Evolutionary conservation across 164 flowering plant genomes (phyloP), one percentile per base, ranked within the genome.

Genomic region (Stephania japonica): DNA sequence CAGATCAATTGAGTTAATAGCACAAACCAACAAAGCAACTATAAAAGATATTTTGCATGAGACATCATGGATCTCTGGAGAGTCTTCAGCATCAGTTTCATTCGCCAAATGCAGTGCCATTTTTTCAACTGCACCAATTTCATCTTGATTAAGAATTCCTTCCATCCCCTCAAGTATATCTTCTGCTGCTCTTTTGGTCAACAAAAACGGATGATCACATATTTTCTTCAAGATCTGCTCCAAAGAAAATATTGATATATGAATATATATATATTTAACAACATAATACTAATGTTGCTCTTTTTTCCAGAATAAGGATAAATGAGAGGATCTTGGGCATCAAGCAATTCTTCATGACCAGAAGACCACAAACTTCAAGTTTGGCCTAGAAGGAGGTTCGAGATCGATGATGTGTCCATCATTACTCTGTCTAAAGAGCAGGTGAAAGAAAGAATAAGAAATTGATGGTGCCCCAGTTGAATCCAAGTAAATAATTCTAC

Each of bases 1-100:
- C 53, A 25, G 38, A 32, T 32, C 7, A 72, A 56, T 66, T 18
- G 64, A 42, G 49, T n/a, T 32, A 8, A 67, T 27, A 70, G 16
- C 47, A 42, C 91, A 82, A 42, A 96, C 99, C 98, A 96, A 74
- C 75, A 96, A 81, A 66, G 97, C 85, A 53, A 86, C 5, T 69
- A 93, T 89, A 78, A 96, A 96, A 72, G 93, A 84, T 78, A 93
- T 82, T 84, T 96, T 96, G 99, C 97, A 96, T n/a, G 99, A 96
- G 66, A 91, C 73, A 49, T 80, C 72, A 69, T 84, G 82, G 64
- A 78, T 81, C 73, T 84, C 88, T 70, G 77, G 80, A 70, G 84
- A 80, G 49, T 76, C 86, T 64, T 77, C 85, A 73, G 73, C 75
- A 27, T 84, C 85, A 69, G 86, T 77, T 67, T 80, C 81, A 79